Evolutionary conservation across 768 basidiomycete genomes (phyloP), one percentile per base, ranked within the genome.

Genomic region (Mycena sanguinolenta): DNA sequence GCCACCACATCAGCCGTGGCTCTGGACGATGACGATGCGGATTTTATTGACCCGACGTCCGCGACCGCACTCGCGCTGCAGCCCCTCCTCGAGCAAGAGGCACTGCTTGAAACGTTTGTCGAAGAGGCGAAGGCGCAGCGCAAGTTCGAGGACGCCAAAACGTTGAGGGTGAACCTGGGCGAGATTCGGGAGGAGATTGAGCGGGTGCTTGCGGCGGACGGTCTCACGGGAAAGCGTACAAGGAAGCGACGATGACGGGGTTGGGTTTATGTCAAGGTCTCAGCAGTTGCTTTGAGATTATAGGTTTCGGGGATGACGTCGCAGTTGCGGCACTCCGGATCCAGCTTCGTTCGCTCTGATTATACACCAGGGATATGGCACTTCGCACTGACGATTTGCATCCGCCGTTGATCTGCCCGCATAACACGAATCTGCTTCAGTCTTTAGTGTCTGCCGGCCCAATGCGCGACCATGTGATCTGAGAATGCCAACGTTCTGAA

Each of bases 101-200:
- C 93, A 3, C 86, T 98, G 55, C 86, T 99, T 23, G 94, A 97
- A 80, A 87, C 90, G 2, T 98, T 96, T 76, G 89, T 99, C 10
- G 91, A 93, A 73, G 96, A 98, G 78, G 97, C 97, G 8, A 92
- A 91, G 79, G 87, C 90, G 2, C 92, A 92, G 74, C 86, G 97
- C 50, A 99, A 99, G 81, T 98, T 99, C 72, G 97, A 99, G 80
- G 98, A 99, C 77, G 93, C 93, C 17, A 93, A 93, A 79, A 93
- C 92, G 4, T 83, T 99, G 70, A 91, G 94, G 77, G 78, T 82
- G 36, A 97, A 92, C 78, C 79, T 98, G 59, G 85, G 83, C 54
- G 97, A 99, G 82, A 95, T 99, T 65, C 85, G 92, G 72, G 84
- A 77, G 16, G 97, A 97, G 84, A 96, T 98, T 59, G 90, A 91